A percentile compares a stretch with the other conserved stretches of the same genome.
Conservation (phyloP, 73 alveolate species). For the Paramecium biaurelia region DNA sequence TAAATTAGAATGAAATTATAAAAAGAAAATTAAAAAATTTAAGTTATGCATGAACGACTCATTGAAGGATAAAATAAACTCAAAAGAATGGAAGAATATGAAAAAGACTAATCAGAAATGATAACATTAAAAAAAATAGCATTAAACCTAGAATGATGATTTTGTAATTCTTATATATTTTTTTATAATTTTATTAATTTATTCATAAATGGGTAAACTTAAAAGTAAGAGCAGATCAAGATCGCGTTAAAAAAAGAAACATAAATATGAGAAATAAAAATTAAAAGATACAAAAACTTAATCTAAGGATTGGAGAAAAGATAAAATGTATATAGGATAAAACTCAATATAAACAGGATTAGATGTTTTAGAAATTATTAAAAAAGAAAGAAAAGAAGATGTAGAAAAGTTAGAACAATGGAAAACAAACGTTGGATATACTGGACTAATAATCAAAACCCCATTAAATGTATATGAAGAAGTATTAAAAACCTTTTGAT, state of each 20-base stretch:
- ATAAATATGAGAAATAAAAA: not conserved
- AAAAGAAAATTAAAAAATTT: not conserved
- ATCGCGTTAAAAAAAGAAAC: not conserved
- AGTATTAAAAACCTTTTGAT: not conserved
- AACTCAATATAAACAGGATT: not conserved
- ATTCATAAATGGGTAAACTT: not conserved
- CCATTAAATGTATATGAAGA: constrained; percentile 16
- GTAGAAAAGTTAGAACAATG: constrained; percentile 17
- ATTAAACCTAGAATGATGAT: not conserved
- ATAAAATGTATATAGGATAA: not conserved
- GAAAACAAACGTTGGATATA: constrained; percentile 27
- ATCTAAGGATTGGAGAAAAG: constrained; percentile 30
- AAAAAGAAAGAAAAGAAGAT: constrained; percentile 50
- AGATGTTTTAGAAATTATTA: constrained; percentile 8
- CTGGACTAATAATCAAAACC: not conserved
- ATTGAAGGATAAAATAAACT: not conserved
- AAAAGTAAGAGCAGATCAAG: not conserved
- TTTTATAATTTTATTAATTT: not conserved
- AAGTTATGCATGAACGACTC: not conserved
- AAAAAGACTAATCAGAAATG: not conserved
- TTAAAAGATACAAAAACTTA: not conserved
- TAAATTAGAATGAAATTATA: not conserved
- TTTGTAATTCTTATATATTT: not conserved
- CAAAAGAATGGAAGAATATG: constrained; percentile 30
- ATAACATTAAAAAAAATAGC: not conserved